Base-by-base conservation (phyloP, 164 flowering plant species). In the Taxillus chinensis region DNA sequence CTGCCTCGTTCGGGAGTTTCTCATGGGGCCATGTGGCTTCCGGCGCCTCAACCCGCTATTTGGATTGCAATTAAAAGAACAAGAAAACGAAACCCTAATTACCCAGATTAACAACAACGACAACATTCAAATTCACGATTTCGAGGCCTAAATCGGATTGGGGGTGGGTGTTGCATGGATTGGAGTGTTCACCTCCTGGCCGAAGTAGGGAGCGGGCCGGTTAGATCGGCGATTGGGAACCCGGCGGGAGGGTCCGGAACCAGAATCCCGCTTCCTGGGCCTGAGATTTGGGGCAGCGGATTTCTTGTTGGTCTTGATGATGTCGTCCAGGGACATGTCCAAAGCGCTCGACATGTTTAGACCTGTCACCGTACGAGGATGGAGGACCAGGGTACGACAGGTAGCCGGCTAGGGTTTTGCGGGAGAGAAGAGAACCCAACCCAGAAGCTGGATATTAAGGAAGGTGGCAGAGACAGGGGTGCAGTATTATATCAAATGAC, bases 31-130 rank as follows among this genome's bases (percentile, higher is more conserved):
- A 55, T 0, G 58, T 7, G 12, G 58, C 8, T 3, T 55, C 5
- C 38, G 58, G 58, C 38, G 58, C 58, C 58, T 55, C 39, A 8
- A 55, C 58, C 12, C 13, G 51, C 51, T 48, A 48, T 7, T 48
- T 48, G 27, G 27, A 27, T 27, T 3, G 13, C 51, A 48, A 43
- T 5, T 9, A 43, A 9, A 43, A 43, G 10, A 6, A 43, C 7
- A 43, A 5, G 10, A 43, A 9, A 43, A 43, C 46, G 46, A 43
- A 43, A 43, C 46, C 46, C 46, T 5, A 43, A 43, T 43, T 27
- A 27, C 27, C 27, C 27, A 27, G 27, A 27, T 27, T 27, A 27
- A 27, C 27, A 27, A 27, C 27, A 27, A 27, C 27, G 27, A 27
- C 27, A 27, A 27, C 27, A 27, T 27, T 27, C 0, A 27, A 27